Evolutionary conservation across 371 early-diverging fungal genomes (phyloP).

Genomic region (Caulochytrium protostelioides): DNA sequence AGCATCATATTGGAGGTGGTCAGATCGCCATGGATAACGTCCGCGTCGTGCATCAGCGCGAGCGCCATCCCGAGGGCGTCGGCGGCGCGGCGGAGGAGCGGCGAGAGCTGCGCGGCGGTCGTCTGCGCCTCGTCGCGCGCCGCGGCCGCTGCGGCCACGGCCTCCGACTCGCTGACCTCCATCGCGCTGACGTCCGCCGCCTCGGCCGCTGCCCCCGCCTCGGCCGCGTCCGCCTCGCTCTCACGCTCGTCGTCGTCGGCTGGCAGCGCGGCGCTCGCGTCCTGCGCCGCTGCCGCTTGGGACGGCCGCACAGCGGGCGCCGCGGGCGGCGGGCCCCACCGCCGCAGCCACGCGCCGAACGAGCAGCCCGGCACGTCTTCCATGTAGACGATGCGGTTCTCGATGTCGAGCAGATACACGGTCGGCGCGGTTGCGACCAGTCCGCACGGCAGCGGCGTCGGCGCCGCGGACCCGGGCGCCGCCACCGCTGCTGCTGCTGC

Average conservation of each 20-base stretch:
- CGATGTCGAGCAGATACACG: conserved; percentile 53
- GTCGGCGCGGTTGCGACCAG: conserved; percentile 57
- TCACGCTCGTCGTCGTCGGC: background rate
- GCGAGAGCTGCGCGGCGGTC: background rate
- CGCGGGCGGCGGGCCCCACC: background rate
- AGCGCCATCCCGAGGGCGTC: conserved; percentile 39
- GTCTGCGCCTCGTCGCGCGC: background rate
- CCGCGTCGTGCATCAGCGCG: conserved; percentile 58
- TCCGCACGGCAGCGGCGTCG: no score
- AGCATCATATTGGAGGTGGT: conserved; percentile 93
- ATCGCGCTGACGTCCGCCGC: background rate
- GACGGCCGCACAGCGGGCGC: background rate
- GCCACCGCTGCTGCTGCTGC: no score
- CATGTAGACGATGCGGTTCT: conserved; percentile 52
- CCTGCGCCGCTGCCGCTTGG: background rate
- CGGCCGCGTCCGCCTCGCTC: background rate
- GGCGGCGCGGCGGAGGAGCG: conserved; percentile 4
- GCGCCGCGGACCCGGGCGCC: no score
- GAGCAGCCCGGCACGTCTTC: conserved; percentile 54
- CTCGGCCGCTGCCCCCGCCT: background rate
- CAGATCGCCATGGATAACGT: conserved; percentile 92
- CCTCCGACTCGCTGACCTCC: background rate
- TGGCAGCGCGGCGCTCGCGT: background rate
- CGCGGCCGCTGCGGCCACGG: background rate
- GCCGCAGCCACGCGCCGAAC: conserved; percentile 44